Base-by-base conservation (phyloP, 2,329 filamentous ascomycete species). In the Fusarium incarnatum region DNA sequence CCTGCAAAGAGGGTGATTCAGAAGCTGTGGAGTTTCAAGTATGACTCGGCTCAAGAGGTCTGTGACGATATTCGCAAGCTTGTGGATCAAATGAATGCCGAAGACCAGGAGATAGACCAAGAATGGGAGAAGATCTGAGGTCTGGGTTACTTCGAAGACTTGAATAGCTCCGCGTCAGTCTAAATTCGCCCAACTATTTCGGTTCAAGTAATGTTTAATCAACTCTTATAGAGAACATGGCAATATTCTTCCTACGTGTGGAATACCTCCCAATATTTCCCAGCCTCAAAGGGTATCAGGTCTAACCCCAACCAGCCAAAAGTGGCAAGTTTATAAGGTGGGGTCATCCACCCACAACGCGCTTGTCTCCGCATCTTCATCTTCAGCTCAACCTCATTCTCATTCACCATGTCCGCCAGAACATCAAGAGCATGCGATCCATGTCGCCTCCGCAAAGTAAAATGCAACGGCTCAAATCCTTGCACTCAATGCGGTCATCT, bases 371-470 rank as follows among this genome's bases (percentile, higher is more conserved):
- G 34, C 49, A 28, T 52, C 23, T 52, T 18, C 34, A 52, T 6
- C 49, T 41, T 37, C 34, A 37, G 34, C 53, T 34, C 18, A 32
- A 44, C 28, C 25, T 22, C 30, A 22, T 27, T 23, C 12, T 18
- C 18, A 27, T 37, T n/a, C 25, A 27, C 13, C 37, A 70, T 70
- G 68, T 54, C 16, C 37, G 34, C 23, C 28, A 65, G 73, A 44
- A 47, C 67, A 40, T 66, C 75, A 42, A 75, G 74, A 46, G 80
- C 80, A 57, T 81, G 80, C 68, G 79, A 81, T 61, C 78, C 78
- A 48, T 81, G 80, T 64, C 78, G 80, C 40, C 70, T 81, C 54
- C 77, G 80, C 53, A 81, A 81, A 65, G 80, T 81, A 37, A 77
- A 76, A 55, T 81, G 80, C 69, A 80, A 77, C 48, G 77, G 68